These are phyloP conservation scores for Calonectria leucothoes DNA, from an alignment of 2,329 filamentous ascomycete genomes.

Conservation along the genomic window DNA sequence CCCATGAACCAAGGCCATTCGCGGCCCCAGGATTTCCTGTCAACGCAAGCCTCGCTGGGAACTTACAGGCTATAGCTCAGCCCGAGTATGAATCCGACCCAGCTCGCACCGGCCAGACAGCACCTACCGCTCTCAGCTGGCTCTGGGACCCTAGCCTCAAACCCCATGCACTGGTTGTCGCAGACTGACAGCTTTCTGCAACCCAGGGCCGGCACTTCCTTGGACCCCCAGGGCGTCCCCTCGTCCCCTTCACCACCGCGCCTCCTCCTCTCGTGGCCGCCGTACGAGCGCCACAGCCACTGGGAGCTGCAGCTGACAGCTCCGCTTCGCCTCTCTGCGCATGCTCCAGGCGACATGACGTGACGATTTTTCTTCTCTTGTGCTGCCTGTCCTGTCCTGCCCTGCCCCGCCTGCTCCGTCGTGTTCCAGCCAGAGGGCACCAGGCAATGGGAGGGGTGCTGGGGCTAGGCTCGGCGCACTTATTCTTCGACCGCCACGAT, in stretches of 20 bases:
- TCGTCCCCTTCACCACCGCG: neutral
- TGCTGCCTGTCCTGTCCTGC: neutral
- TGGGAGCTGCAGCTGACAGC: conserved; percentile 5
- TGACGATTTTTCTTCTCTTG: neutral
- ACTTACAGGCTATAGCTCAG: neutral
- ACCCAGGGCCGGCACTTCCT: conserved; percentile 20
- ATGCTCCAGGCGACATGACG: conserved; percentile 6
- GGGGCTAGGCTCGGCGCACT: neutral
- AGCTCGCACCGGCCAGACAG: neutral
- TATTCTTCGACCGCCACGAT: conserved; percentile 6
- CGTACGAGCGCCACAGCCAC: conserved; percentile 21
- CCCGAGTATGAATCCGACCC: neutral
- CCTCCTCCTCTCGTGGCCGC: neutral
- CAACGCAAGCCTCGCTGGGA: neutral
- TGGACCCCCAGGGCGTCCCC: neutral
- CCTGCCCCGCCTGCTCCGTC: neutral
- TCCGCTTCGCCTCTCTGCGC: conserved; percentile 1
- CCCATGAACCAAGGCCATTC: neutral
- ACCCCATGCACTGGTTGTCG: conserved; percentile 36
- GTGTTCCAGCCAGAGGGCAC: neutral
- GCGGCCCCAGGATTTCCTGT: conserved; percentile 1
- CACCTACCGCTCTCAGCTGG: conserved; percentile 1
- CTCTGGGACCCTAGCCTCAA: conserved; percentile 2
- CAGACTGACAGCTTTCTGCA: conserved; percentile 35
- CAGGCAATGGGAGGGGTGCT: neutral